Evolutionary conservation across 2,329 filamentous ascomycete species (phyloP).

Genomic region (Cadophora gregata): DNA sequence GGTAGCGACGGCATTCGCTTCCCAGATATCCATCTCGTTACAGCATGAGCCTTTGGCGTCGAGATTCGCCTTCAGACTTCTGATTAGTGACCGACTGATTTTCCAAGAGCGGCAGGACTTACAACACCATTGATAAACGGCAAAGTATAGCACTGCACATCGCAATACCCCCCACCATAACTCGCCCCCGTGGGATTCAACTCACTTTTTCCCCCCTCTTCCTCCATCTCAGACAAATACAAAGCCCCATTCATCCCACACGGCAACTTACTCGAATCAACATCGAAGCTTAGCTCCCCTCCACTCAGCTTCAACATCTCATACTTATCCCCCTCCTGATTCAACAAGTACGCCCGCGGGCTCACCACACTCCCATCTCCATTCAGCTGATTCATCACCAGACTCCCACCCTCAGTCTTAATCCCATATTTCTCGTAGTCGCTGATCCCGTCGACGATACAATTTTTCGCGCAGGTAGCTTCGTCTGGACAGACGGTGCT

Average conservation of each 20-base stretch:
- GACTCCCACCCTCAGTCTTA: conserved; percentile 45
- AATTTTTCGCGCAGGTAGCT: conserved; percentile 58
- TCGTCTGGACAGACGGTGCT: conserved; percentile 55
- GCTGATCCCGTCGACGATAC: conserved; percentile 56
- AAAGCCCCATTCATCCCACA: conserved; percentile 77
- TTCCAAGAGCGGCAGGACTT: conserved; percentile 39
- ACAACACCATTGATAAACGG: conserved; percentile 60
- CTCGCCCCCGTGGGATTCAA: conserved; percentile 64
- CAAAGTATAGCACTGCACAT: conserved; percentile 60
- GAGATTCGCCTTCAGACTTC: conserved; percentile 57
- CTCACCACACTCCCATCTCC: conserved; percentile 40
- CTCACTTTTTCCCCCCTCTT: conserved; percentile 61
- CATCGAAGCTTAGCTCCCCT: conserved; percentile 72
- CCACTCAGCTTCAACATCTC: conserved; percentile 62
- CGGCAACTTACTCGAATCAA: conserved; percentile 70
- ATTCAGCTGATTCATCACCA: conserved; percentile 45
- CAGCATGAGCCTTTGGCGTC: conserved; percentile 66
- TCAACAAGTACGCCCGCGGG: conserved; percentile 53
- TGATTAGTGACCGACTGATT: conserved; percentile 31
- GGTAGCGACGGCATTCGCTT: conserved; percentile 64
- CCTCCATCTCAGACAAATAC: conserved; percentile 69
- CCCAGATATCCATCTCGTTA: conserved; percentile 72
- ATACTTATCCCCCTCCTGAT: conserved; percentile 57
- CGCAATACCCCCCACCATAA: conserved; percentile 69
- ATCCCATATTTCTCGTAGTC: conserved; percentile 56